A percentile compares a stretch with the other conserved stretches of the same genome.
Conservation (phyloP, 2,329 filamentous ascomycete species). For the Fusarium graminum region DNA sequence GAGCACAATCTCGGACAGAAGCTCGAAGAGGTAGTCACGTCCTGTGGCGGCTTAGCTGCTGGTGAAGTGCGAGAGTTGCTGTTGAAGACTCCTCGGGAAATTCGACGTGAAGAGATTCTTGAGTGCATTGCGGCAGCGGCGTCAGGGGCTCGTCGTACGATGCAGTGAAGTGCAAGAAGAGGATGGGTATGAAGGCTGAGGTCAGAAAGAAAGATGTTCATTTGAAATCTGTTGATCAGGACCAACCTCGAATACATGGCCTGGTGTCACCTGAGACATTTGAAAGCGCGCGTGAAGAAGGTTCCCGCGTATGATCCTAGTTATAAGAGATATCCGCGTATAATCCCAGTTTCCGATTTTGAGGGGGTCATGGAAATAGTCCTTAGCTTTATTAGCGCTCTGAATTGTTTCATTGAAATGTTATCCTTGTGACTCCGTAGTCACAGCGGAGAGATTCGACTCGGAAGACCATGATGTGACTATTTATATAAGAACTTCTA, state of each 20-base stretch:
- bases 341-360: neutral
- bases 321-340: neutral
- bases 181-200: neutral
- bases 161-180: neutral
- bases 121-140: slow-evolving; percentile 29
- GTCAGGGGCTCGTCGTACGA: slow-evolving; percentile 3
- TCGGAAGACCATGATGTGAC: neutral
- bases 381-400: neutral
- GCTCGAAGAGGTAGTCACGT: slow-evolving; percentile 17
- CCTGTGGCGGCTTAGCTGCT: slow-evolving; percentile 14
- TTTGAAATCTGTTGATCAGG: neutral
- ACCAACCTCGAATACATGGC: neutral
- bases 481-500: neutral
- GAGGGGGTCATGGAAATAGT: slow-evolving; percentile 1
- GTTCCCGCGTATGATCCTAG: slow-evolving; percentile 9
- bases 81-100: slow-evolving; percentile 12
- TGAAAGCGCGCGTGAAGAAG: neutral
- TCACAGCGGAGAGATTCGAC: neutral
- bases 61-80: slow-evolving; percentile 16
- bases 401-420: neutral
- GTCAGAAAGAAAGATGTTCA: neutral
- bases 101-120: slow-evolving; percentile 26
- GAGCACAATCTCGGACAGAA: slow-evolving; percentile 37
- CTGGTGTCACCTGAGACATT: neutral
- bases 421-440: neutral